Percentiles rank a stretch among this genome's conserved stretches.
These are phyloP conservation scores for Teunomyces panamensis DNA, from an alignment of 805 yeast species.

Conservation along the genomic window DNA sequence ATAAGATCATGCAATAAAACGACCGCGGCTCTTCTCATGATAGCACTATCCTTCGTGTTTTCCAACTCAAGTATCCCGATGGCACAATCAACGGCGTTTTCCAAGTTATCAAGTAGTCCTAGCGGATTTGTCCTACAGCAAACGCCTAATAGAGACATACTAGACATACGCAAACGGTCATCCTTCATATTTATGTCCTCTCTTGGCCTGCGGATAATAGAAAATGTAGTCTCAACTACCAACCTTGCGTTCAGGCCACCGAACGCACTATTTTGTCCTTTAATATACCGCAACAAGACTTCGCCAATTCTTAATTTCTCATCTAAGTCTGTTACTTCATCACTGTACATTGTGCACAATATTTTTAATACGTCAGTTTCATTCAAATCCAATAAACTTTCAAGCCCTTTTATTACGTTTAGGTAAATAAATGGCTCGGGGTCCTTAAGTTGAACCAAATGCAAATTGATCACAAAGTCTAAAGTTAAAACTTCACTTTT, in stretches of 20 bases:
- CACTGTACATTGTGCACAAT: conserved; percentile 38
- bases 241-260: conserved; percentile 40
- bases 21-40: conserved; percentile 73
- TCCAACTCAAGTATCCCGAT: conserved; percentile 71
- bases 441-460: conserved; percentile 64
- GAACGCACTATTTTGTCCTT: conserved; percentile 46
- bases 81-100: conserved; percentile 69
- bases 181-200: conserved; percentile 41
- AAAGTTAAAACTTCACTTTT: conserved; percentile 50
- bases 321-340: conserved; percentile 45
- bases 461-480: conserved; percentile 58
- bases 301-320: conserved; percentile 81
- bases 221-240: conserved; percentile 45
- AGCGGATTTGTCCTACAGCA: conserved; percentile 58
- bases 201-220: conserved; percentile 28
- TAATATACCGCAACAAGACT: conserved; percentile 61
- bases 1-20: conserved; percentile 63
- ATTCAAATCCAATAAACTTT: conserved; percentile 50
- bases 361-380: conserved; percentile 33
- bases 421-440: conserved; percentile 85
- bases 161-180: conserved; percentile 71
- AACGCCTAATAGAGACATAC: conserved; percentile 80
- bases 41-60: conserved; percentile 39
- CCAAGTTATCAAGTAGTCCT: conserved; percentile 47
- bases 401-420: conserved; percentile 78